These are phyloP conservation scores for Pseudonitzschia multiseries DNA, from an alignment of 108 stramenopile genomes.

Conservation along the genomic window DNA sequence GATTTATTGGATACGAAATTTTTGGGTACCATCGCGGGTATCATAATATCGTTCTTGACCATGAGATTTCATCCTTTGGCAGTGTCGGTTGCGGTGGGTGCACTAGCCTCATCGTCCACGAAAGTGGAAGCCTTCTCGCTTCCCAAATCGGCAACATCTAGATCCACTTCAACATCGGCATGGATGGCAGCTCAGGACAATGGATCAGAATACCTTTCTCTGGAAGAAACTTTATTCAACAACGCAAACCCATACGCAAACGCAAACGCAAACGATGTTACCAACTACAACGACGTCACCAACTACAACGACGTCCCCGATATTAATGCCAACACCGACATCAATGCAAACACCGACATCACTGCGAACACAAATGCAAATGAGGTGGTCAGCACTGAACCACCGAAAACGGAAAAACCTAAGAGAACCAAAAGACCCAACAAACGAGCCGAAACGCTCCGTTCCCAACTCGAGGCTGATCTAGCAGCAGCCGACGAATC, in stretches of 20 bases:
- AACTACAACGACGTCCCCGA: background rate
- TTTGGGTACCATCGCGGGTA: background rate
- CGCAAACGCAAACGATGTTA: background rate
- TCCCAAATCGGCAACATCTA: constrained; percentile 1
- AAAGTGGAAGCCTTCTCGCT: constrained; percentile 1
- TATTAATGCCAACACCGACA: background rate
- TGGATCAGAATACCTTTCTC: background rate
- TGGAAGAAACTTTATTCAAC: constrained; percentile 1
- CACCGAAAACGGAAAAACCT: background rate
- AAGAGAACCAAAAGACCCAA: background rate
- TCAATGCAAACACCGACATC: background rate
- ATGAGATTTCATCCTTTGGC: constrained; percentile 17
- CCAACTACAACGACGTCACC: background rate
- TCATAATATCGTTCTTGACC: background rate
- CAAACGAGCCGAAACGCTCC: background rate
- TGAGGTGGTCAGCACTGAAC: background rate
- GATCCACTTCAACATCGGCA: background rate
- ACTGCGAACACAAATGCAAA: background rate
- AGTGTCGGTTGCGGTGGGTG: constrained; percentile 9
- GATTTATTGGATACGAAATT: too few relatives aligned
- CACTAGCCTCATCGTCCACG: background rate
- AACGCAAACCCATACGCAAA: background rate
- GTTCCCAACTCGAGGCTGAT: constrained; percentile 12
- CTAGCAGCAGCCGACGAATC: constrained; percentile 11
- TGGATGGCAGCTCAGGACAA: background rate